Evolutionary conservation across 164 flowering plant genomes (phyloP), one percentile per base, ranked within the genome.

Genomic region (Magnolia sinica): DNA sequence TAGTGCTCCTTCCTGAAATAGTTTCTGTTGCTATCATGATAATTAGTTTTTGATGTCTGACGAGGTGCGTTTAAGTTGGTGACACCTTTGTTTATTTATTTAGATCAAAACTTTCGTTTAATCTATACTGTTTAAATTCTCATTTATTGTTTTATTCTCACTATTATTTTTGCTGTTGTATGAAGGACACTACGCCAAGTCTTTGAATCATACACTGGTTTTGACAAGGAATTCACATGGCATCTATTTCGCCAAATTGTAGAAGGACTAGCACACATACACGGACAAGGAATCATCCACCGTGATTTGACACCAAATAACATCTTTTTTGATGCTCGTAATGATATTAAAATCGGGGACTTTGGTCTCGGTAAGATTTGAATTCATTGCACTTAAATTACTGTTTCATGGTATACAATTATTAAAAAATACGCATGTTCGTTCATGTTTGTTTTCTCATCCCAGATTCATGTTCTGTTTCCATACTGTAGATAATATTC

Each of bases 221-320:
- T 92, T 81, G 97, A 88, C 79, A 90, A 92, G 77, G 95, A 91
- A 72, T 78, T 72, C 10, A 92, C 91, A 0, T 96, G 99, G 98
- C 95, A 92, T 88, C 84, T 86, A 75, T 92, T 88, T 83, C 98
- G 91, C 65, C 99, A 96, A 89, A 94, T 96, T 86, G 97, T 94
- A 13, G 99, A 96, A 84, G 99, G 99, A 73, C 79, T 96, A 79
- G 96, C 89, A 24, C 98, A 96, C 84, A 96, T 96, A 77, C 99
- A 96, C 83, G 97, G 92, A 52, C 99, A 96, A 79, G 97, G 97
- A 83, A 96, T 96, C 74, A 96, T 96, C 72, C 99, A 96, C 82
- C 89, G 99, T 68, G 99, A 96, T 79, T 86, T 96, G 82, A 96
- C 98, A 20, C 99, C 99, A 13, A 96, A 71, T 75, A 96, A 96